Evolutionary conservation across 306 rosid species (phyloP).

Genomic region (Leucaena leucocephala): DNA sequence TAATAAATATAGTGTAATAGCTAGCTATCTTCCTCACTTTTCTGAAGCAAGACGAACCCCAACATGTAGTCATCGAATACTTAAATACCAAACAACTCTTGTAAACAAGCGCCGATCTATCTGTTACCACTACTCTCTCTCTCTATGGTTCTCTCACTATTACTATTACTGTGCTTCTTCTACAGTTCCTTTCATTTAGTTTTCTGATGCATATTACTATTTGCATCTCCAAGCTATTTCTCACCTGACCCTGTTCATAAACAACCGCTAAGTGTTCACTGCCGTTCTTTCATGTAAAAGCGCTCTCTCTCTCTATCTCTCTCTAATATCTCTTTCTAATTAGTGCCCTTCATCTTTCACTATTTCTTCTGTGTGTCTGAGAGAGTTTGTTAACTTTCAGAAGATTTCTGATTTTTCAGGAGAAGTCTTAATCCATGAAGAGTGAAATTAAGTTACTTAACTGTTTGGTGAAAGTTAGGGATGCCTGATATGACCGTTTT

Average conservation of each 20-base stretch:
- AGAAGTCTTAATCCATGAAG: not conserved
- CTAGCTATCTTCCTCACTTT: conserved; percentile 8
- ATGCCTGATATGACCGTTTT: not conserved
- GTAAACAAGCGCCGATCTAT: not conserved
- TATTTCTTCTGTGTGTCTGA: not conserved
- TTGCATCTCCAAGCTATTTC: not conserved
- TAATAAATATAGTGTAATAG: not conserved
- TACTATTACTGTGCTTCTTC: not conserved
- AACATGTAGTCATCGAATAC: conserved; percentile 33
- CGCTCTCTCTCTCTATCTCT: not conserved
- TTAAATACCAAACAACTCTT: not conserved
- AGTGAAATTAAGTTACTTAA: not conserved
- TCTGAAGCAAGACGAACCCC: not conserved
- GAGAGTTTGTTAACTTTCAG: not conserved
- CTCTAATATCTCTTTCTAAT: not conserved
- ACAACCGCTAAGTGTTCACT: not conserved
- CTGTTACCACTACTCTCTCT: not conserved
- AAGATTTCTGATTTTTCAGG: not conserved
- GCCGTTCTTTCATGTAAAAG: conserved; percentile 8
- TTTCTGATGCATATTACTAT: conserved; percentile 10
- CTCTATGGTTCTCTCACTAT: not conserved
- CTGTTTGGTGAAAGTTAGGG: not conserved
- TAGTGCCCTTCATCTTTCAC: not conserved
- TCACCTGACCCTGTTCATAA: not conserved
- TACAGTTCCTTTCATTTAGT: conserved; percentile 13